Evolutionary conservation across 2,329 filamentous ascomycete species (phyloP).

Genomic region (Ophiocordyceps camponoti-leonardi): DNA sequence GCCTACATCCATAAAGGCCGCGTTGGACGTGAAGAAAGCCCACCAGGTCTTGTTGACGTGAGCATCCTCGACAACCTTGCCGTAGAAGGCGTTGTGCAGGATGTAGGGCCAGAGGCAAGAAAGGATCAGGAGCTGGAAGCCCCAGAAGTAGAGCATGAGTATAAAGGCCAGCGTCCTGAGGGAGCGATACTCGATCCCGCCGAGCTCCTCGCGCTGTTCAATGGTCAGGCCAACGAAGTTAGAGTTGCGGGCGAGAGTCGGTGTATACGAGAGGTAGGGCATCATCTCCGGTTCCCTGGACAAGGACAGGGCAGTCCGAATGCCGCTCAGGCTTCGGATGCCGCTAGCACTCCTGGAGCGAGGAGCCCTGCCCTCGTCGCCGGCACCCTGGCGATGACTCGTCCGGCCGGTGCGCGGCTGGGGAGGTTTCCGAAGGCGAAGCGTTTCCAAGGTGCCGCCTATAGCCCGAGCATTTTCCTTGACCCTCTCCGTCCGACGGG

Average conservation of each 20-base stretch:
- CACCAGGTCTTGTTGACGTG: slow-evolving; percentile 66
- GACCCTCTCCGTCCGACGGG: slow-evolving; percentile 19
- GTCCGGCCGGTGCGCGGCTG: slow-evolving; percentile 20
- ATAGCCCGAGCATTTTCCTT: slow-evolving; percentile 24
- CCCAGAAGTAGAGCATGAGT: slow-evolving; percentile 63
- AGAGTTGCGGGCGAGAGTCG: slow-evolving; percentile 85
- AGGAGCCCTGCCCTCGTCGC: slow-evolving; percentile 1
- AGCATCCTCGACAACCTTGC: slow-evolving; percentile 40
- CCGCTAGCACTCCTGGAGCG: slow-evolving; percentile 4
- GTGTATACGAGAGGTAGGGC: slow-evolving; percentile 88
- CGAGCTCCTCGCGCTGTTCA: slow-evolving; percentile 84
- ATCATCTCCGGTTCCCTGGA: slow-evolving; percentile 37
- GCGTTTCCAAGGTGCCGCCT: slow-evolving; percentile 18
- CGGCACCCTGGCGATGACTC: slow-evolving; percentile 18
- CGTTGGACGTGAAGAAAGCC: slow-evolving; percentile 76
- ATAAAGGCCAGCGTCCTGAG: slow-evolving; percentile 72
- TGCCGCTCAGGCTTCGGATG: slow-evolving; percentile 36
- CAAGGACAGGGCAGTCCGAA: slow-evolving; percentile 38
- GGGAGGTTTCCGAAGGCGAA: slow-evolving; percentile 27
- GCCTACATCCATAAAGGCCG: slow-evolving; percentile 88
- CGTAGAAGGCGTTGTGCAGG: slow-evolving; percentile 42
- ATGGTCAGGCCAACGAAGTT: slow-evolving; percentile 77
- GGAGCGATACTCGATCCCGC: slow-evolving; percentile 90
- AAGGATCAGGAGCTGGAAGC: slow-evolving; percentile 64
- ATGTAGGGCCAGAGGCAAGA: slow-evolving; percentile 72